A percentile compares a stretch with the other conserved stretches of the same genome.
These are phyloP conservation scores for Tilletia walkeri DNA, from an alignment of 1,284 basidiomycete species.

Conservation along the genomic window DNA sequence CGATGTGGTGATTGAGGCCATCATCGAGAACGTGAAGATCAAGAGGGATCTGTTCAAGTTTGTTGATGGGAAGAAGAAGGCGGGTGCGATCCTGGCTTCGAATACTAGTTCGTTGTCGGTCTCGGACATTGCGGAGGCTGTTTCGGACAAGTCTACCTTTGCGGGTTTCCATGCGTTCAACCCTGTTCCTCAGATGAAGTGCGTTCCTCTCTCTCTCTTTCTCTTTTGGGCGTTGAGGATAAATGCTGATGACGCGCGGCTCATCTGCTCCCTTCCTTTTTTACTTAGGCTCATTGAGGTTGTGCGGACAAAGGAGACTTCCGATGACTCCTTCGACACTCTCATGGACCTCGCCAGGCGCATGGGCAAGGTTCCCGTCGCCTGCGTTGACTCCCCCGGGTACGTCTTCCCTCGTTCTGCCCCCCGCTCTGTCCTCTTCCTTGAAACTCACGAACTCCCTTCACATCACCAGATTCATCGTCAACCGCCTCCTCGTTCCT, in stretches of 20 bases:
- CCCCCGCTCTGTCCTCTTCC: not conserved
- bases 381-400: constrained; percentile 60
- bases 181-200: constrained; percentile 62
- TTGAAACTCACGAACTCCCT: constrained; percentile 4
- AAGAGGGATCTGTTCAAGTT: constrained; percentile 63
- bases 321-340: constrained; percentile 59
- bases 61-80: constrained; percentile 60
- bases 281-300: constrained; percentile 58
- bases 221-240: not conserved
- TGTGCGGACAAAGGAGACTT: constrained; percentile 60
- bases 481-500: constrained; percentile 62
- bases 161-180: constrained; percentile 62
- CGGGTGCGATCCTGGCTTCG: constrained; percentile 61
- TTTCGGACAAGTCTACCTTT: constrained; percentile 41
- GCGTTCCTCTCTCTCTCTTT: constrained; percentile 36
- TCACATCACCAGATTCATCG: constrained; percentile 58
- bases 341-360: constrained; percentile 60
- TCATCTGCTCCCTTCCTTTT: not conserved
- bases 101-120: constrained; percentile 64
- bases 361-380: constrained; percentile 63
- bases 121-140: constrained; percentile 59
- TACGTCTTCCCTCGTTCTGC: not conserved
- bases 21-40: constrained; percentile 63
- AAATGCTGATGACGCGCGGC: too few species aligned
- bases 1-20: constrained; percentile 64